These are phyloP conservation scores for Salix koriyanagi DNA, from an alignment of 345 rosid genomes.

Conservation along the genomic window DNA sequence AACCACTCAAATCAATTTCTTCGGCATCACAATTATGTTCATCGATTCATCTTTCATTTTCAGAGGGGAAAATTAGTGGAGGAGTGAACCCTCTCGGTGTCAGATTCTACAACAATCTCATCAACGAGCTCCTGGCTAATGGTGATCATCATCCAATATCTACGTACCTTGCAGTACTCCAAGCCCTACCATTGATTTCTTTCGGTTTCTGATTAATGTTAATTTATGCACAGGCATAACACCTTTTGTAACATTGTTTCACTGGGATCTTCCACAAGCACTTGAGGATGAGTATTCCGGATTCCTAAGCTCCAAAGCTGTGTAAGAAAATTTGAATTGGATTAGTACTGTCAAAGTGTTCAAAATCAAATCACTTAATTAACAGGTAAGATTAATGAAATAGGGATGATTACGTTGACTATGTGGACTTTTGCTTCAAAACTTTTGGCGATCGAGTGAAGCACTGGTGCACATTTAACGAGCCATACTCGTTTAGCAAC, in stretches of 20 bases:
- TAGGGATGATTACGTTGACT: constrained; percentile 26
- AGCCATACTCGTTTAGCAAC: constrained; percentile 10
- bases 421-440: constrained; percentile 32
- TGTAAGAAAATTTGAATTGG: constrained; percentile 27
- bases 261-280: constrained; percentile 61
- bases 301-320: constrained; percentile 38
- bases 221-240: constrained; percentile 30
- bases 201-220: neutral
- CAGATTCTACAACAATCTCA: constrained; percentile 29
- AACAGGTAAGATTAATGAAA: neutral
- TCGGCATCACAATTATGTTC: neutral
- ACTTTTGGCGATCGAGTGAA: constrained; percentile 35
- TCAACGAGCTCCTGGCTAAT: constrained; percentile 27
- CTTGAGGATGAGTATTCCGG: constrained; percentile 60
- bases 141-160: constrained; percentile 7
- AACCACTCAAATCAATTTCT: neutral
- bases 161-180: neutral
- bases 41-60: neutral
- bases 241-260: constrained; percentile 54
- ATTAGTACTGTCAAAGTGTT: too few species aligned
- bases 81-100: constrained; percentile 23
- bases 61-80: constrained; percentile 23
- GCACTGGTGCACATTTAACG: constrained; percentile 33
- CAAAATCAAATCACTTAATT: too few species aligned
- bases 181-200: neutral